Evolutionary conservation across 1,139 yeast genomes (phyloP).

Genomic region (Saccharomyces uvarum): DNA sequence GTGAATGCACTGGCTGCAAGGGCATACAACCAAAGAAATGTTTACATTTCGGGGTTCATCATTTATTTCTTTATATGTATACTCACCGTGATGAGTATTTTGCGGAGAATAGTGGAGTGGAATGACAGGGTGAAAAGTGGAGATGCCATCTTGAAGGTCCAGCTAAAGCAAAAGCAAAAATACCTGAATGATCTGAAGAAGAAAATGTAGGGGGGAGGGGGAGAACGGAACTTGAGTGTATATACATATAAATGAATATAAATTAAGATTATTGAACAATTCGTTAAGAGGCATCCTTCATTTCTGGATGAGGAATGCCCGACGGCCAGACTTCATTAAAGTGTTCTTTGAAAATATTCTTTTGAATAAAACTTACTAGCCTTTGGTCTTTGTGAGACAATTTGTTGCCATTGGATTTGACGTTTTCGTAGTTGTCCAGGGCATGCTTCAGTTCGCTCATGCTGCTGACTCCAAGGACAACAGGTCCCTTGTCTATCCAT

Average conservation of each 20-base stretch:
- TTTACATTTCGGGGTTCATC: conserved; percentile 65
- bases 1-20: conserved; percentile 31
- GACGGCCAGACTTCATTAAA: conserved; percentile 66
- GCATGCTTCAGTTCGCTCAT: conserved; percentile 58
- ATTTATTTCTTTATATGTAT: conserved; percentile 54
- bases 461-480: conserved; percentile 69
- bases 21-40: conserved; percentile 63
- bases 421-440: conserved; percentile 47
- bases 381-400: conserved; percentile 37
- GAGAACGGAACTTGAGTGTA: neutral
- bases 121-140: conserved; percentile 31
- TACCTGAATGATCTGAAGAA: neutral
- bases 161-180: neutral
- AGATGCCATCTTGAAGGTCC: neutral
- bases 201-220: neutral
- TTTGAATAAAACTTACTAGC: conserved; percentile 40
- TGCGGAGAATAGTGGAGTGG: conserved; percentile 52
- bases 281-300: neutral
- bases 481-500: conserved; percentile 48
- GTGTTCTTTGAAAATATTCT: conserved; percentile 44
- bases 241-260: neutral
- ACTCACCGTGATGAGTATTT: conserved; percentile 47
- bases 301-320: conserved; percentile 26
- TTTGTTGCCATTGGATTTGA: conserved; percentile 33
- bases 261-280: neutral